Percentiles rank a stretch among this genome's conserved stretches.
Evolutionary conservation across 2,329 filamentous ascomycete species (phyloP).

Genomic region (Immersiporthe knoxdaviesiana): DNA sequence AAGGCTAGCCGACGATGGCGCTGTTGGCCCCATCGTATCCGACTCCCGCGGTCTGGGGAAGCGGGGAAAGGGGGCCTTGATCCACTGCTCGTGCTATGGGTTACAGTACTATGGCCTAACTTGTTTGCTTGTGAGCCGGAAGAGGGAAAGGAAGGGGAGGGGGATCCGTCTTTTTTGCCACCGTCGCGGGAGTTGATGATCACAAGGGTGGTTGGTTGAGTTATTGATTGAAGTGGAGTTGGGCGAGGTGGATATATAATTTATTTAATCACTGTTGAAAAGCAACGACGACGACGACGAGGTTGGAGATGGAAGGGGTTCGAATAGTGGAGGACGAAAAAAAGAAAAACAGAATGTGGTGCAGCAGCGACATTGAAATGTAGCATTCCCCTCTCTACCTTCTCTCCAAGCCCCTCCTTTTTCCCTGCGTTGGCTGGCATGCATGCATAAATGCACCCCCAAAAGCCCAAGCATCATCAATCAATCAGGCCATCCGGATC

Average conservation of each 20-base stretch:
- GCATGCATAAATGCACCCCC: background rate
- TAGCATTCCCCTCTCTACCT: background rate
- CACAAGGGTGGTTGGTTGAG: background rate
- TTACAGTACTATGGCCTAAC: background rate
- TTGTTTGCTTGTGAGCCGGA: conserved; percentile 10
- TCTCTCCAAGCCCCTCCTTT: background rate
- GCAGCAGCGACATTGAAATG: background rate
- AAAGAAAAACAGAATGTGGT: background rate
- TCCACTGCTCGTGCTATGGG: conserved; percentile 3
- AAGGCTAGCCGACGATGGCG: conserved; percentile 6
- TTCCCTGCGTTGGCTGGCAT: background rate
- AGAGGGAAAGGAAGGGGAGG: conserved; percentile 11
- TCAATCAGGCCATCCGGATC: conserved; percentile 5
- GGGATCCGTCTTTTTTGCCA: conserved; percentile 2
- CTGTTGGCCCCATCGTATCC: background rate
- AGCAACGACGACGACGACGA: background rate
- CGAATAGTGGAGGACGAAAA: background rate
- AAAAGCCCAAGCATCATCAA: background rate
- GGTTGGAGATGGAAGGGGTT: conserved; percentile 4
- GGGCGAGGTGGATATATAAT: background rate
- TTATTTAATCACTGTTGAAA: background rate
- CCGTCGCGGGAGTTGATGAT: background rate
- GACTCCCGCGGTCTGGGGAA: conserved; percentile 26
- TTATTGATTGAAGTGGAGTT: background rate
- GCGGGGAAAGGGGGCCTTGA: conserved; percentile 25